phyloP scores from a whole-genome alignment of 148 eudicot species.

The Nepenthes gracilis region DNA sequence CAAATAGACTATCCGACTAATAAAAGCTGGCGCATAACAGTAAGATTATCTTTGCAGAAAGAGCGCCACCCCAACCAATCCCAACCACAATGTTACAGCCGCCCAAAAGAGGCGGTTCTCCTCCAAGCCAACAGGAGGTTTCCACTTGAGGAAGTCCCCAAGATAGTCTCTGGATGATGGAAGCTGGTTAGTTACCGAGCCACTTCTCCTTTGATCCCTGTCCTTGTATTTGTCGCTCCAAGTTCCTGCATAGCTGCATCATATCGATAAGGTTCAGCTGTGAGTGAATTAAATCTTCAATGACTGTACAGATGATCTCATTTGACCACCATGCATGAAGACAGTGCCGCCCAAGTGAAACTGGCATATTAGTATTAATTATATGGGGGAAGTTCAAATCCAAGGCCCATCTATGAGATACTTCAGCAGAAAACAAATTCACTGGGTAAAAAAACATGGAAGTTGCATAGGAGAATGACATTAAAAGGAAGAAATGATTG shows the following conservation, averaged over 20 bases:
- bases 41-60: constrained; percentile 45
- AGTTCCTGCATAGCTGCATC: constrained; percentile 66
- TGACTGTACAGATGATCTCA: background rate
- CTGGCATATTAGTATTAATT: no score
- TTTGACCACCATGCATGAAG: background rate
- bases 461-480: no score
- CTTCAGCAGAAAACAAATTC: no score
- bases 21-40: background rate
- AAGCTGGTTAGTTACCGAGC: constrained; percentile 51
- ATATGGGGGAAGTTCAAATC: no score
- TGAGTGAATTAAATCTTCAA: background rate
- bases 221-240: constrained; percentile 91
- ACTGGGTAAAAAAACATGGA: no score
- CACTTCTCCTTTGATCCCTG: constrained; percentile 28
- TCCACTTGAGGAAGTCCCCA: constrained; percentile 74
- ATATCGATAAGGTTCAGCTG: background rate
- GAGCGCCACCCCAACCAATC: constrained; percentile 69
- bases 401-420: no score
- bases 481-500: no score
- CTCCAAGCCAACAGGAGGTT: constrained; percentile 59
- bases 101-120: constrained; percentile 75
- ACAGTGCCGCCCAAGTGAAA: no score
- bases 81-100: constrained; percentile 61
- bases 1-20: no score
- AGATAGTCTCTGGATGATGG: constrained; percentile 52